Conservation (phyloP, 148 eudicot species). For the Gaultheria prostrata region DNA sequence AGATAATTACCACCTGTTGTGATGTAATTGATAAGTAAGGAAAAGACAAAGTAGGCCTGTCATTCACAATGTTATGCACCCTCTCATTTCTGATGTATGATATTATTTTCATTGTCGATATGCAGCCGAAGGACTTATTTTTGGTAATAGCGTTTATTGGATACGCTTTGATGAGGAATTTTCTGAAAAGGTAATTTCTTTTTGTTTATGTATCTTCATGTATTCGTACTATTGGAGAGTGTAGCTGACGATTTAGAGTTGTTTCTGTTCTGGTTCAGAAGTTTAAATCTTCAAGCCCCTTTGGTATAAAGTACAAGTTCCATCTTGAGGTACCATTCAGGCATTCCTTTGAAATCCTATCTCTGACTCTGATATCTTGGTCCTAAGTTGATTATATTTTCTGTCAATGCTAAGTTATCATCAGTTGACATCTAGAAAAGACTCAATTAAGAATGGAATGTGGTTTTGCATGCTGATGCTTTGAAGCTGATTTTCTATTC, state of each 20-base stretch:
- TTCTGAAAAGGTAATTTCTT: constrained; percentile 56
- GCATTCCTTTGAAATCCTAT: not conserved
- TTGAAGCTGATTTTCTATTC: not conserved
- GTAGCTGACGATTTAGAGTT: not conserved
- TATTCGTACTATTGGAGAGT: not conserved
- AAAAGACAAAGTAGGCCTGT: not conserved
- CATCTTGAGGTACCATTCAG: constrained; percentile 73
- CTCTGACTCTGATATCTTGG: not conserved
- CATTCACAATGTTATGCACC: not conserved
- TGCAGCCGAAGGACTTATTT: constrained; percentile 81
- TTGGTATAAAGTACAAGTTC: constrained; percentile 90
- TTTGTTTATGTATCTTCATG: not conserved
- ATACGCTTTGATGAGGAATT: constrained; percentile 83
- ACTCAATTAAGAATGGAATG: too few relatives aligned
- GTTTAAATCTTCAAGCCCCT: constrained; percentile 82
- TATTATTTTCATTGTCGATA: not conserved
- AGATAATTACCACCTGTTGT: not conserved
- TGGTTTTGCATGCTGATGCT: too few relatives aligned
- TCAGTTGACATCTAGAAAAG: too few relatives aligned
- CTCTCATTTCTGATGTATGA: not conserved
- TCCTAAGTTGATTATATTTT: not conserved
- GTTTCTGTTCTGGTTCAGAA: constrained; percentile 48
- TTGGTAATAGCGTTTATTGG: constrained; percentile 95
- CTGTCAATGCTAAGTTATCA: not conserved
- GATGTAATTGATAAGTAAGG: not conserved